Conservation (phyloP, 371 early-diverging fungal genomes). For the Entomophthora muscae region DNA sequence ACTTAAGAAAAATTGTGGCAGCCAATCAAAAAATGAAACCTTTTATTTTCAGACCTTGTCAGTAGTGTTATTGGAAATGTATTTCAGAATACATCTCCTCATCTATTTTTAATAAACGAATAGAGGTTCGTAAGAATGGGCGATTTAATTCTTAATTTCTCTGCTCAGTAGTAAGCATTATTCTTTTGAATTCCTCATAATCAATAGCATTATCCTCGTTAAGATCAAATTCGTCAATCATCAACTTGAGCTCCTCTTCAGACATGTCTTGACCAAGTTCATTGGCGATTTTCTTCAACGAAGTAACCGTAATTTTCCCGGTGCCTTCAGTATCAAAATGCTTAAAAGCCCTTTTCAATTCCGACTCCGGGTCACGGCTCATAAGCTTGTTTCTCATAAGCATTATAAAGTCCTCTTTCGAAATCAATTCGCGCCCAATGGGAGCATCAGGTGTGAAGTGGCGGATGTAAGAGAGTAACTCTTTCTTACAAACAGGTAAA, state of each 20-base stretch:
- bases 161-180: not conserved
- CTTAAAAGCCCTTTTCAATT: constrained; percentile 54
- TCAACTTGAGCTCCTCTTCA: constrained; percentile 53
- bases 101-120: too few relatives aligned
- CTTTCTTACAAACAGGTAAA: not conserved
- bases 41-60: too few relatives aligned
- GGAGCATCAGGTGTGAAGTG: not conserved
- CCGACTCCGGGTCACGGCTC: constrained; percentile 36
- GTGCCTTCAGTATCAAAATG: constrained; percentile 50
- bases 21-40: too few relatives aligned
- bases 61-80: too few relatives aligned
- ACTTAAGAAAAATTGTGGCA: too few relatives aligned
- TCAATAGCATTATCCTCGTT: constrained; percentile 36
- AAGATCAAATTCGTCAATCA: constrained; percentile 70
- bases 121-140: too few relatives aligned
- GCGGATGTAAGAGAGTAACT: not conserved
- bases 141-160: not conserved
- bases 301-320: constrained; percentile 37
- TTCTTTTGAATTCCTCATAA: not conserved
- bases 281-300: constrained; percentile 43
- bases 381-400: not conserved
- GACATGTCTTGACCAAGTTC: constrained; percentile 57
- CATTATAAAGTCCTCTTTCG: not conserved
- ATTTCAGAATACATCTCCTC: too few relatives aligned
- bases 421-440: not conserved